These are phyloP conservation scores for Lumnitzera littorea DNA, from an alignment of 345 rosid species.

Conservation along the genomic window DNA sequence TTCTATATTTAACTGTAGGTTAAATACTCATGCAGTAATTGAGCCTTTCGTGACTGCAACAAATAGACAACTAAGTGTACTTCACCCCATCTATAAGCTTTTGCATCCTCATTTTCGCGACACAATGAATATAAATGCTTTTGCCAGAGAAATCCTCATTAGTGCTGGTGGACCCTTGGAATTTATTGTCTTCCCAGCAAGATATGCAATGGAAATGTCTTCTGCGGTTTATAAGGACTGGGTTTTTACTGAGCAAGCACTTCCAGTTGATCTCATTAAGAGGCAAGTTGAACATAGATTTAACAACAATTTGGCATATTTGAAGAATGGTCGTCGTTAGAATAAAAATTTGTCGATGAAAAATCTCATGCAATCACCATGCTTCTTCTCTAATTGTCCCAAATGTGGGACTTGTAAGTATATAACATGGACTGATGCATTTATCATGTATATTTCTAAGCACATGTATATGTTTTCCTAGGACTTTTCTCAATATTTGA, in stretches of 20 bases:
- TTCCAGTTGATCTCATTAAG: slow-evolving; percentile 34
- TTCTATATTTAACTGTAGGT: slow-evolving; percentile 10
- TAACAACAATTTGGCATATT: background rate
- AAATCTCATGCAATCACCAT: no score
- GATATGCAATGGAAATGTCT: slow-evolving; percentile 34
- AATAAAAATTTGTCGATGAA: no score
- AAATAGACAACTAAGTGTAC: slow-evolving; percentile 36
- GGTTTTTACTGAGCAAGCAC: slow-evolving; percentile 34
- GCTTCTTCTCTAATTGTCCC: no score
- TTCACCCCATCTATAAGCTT: slow-evolving; percentile 38
- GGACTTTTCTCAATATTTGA: no score
- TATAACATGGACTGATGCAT: no score
- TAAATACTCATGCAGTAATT: slow-evolving; percentile 36
- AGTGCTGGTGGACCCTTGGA: slow-evolving; percentile 38
- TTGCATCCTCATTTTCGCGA: slow-evolving; percentile 39
- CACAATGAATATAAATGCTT: slow-evolving; percentile 38
- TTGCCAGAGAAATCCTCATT: slow-evolving; percentile 26
- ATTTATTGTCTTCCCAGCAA: slow-evolving; percentile 26
- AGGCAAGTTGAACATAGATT: slow-evolving; percentile 10
- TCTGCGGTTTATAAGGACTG: slow-evolving; percentile 30
- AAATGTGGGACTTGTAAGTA: no score
- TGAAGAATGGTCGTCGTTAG: background rate
- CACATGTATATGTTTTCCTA: no score
- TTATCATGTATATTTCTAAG: no score
- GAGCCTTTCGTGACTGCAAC: slow-evolving; percentile 46